phyloP scores from a whole-genome alignment of 768 basidiomycete species.

The Calocybe cyanea region DNA sequence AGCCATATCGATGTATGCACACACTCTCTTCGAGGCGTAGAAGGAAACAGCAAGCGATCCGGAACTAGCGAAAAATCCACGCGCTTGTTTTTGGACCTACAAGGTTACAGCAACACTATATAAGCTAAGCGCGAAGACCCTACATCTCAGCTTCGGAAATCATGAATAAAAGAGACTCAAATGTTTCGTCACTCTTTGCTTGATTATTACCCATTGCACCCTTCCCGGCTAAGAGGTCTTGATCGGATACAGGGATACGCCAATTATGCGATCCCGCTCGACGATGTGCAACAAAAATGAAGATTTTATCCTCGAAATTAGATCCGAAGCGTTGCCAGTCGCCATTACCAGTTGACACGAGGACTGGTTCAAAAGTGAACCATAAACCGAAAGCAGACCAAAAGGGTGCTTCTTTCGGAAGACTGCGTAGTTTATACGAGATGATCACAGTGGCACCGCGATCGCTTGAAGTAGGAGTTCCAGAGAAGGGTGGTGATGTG shows the following conservation, averaged over 20 bases:
- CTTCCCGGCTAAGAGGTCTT: constrained; percentile 53
- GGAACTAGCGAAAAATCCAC: no score
- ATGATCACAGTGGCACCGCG: constrained; percentile 45
- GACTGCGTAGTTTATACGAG: constrained; percentile 74
- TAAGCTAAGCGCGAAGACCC: no score
- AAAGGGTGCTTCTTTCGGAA: constrained; percentile 69
- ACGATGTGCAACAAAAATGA: constrained; percentile 61
- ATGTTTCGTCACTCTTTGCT: constrained; percentile 62
- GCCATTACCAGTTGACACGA: constrained; percentile 24
- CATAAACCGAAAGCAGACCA: constrained; percentile 80
- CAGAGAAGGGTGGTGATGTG: constrained; percentile 47
- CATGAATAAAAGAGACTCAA: constrained; percentile 63
- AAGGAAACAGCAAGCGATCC: no score
- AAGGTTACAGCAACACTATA: no score
- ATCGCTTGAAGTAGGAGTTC: constrained; percentile 3
- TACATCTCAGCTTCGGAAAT: constrained; percentile 22
- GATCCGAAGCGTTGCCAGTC: constrained; percentile 41
- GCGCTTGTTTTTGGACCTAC: no score
- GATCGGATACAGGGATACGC: constrained; percentile 48
- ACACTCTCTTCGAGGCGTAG: no score
- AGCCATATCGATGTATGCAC: no score
- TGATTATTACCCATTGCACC: constrained; percentile 41
- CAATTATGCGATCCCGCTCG: constrained; percentile 55
- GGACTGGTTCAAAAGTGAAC: constrained; percentile 62
- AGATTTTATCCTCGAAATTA: constrained; percentile 41